Evolutionary conservation across 2,329 filamentous ascomycete genomes (phyloP).

Genomic region (Diplodia intermedia): DNA sequence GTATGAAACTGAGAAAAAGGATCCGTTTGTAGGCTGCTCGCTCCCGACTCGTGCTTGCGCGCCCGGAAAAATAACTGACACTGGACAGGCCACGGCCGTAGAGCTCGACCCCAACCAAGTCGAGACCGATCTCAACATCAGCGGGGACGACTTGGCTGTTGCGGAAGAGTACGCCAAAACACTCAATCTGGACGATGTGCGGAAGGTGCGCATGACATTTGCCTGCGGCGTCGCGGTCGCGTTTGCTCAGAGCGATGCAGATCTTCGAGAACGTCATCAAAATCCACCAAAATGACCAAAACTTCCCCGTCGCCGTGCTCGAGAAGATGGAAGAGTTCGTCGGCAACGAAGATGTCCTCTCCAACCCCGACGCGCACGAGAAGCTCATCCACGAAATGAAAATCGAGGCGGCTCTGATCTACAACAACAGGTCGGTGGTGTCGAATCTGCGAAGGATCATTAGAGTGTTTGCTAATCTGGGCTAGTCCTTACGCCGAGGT

Average conservation of each 20-base stretch:
- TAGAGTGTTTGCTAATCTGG: slow-evolving; percentile 1
- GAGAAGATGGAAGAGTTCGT: slow-evolving; percentile 53
- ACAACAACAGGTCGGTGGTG: slow-evolving; percentile 39
- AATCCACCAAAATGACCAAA: slow-evolving; percentile 56
- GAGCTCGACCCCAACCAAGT: slow-evolving; percentile 14
- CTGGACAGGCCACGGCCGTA: background rate
- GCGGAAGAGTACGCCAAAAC: slow-evolving; percentile 29
- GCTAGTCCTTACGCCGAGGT: slow-evolving; percentile 35
- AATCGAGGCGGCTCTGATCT: slow-evolving; percentile 62
- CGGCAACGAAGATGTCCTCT: slow-evolving; percentile 54
- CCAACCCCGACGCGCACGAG: slow-evolving; percentile 56
- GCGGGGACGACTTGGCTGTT: slow-evolving; percentile 31
- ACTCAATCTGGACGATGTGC: slow-evolving; percentile 29
- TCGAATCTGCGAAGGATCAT: background rate
- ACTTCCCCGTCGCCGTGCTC: slow-evolving; percentile 55
- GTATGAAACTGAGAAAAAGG: background rate
- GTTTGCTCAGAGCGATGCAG: background rate
- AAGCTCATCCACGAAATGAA: slow-evolving; percentile 62
- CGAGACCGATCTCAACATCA: slow-evolving; percentile 32
- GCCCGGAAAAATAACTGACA: background rate
- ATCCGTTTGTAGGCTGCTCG: background rate
- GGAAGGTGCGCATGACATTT: background rate
- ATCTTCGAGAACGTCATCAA: slow-evolving; percentile 45
- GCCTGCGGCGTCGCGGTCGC: no score
- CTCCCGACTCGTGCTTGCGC: background rate